Base-by-base conservation (phyloP, 2,329 filamentous ascomycete species). In the Drechslera avenae region DNA sequence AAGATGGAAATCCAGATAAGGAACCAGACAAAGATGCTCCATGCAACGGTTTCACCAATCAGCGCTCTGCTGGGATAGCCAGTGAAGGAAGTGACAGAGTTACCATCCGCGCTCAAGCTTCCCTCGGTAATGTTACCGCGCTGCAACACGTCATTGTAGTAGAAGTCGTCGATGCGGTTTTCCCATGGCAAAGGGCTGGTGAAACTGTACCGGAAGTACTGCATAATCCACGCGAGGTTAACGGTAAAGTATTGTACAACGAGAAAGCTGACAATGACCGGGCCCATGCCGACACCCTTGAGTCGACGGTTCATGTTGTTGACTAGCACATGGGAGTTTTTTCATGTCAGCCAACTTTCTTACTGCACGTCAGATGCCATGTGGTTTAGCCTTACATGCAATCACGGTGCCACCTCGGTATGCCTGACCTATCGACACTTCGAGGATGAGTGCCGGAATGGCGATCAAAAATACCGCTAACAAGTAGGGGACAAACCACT, bases 401-500 rank as follows among this genome's bases (percentile, higher is more conserved):
- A 83, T 79, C 32, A 83, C 79, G 3, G 77, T 78, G 10, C 81
- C 81, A 32, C 80, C 81, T 10, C 81, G 80, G 60, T 83, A 83
- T 4, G 81, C 81, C 59, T 84, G 75, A 28, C 77, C 77, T 23
- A 78, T 75, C 1, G 75, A 64, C 42, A 84, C 82, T 62, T 85
- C 82, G 17, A 84, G 76, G 10, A 83, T 76, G 31, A 84, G 74
- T 0, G 78, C 76, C 0, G 82, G 82, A 36, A 84, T 83, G 31
- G 81, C 81, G 49, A 85, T 76, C 9, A 83, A 66, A 50, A 82
- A 79, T 13, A 84, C 75, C 5, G 80, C 79, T 48, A 84, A 69
- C 4, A 84, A 63, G 54, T 84, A 85, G 0, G 82, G 82, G 14
- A 84, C 78, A 64, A 83, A 85, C 82, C 82, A 85, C 59, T 84